Percentiles rank a stretch among this genome's conserved stretches.
Conservation (phyloP, 805 yeast genomes). For the Metahyphopichia silvanorum region DNA sequence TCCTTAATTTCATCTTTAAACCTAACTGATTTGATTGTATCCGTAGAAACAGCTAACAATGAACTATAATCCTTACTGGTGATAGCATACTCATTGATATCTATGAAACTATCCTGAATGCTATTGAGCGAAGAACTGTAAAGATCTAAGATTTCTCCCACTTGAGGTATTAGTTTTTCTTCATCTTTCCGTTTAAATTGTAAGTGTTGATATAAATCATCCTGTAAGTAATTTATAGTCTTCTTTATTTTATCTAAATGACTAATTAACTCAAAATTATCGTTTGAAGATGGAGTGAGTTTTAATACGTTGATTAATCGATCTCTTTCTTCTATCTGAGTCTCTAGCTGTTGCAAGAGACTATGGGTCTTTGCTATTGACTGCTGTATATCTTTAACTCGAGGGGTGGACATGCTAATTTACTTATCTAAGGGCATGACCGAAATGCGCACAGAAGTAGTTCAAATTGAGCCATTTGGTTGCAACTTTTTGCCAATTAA, state of each 20-base stretch:
- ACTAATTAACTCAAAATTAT: slow-evolving; percentile 33
- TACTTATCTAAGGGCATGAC: not conserved
- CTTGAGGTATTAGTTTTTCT: not conserved
- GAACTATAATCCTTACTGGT: slow-evolving; percentile 1
- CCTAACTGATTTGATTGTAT: slow-evolving; percentile 29
- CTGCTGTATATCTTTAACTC: slow-evolving; percentile 14
- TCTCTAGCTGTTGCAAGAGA: slow-evolving; percentile 25
- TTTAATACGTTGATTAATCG: slow-evolving; percentile 24
- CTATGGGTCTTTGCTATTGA: slow-evolving; percentile 14
- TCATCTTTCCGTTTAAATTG: slow-evolving; percentile 3
- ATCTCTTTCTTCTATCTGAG: slow-evolving; percentile 31
- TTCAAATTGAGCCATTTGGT: too few relatives aligned
- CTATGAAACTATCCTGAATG: slow-evolving; percentile 15
- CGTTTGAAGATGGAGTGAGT: slow-evolving; percentile 37
- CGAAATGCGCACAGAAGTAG: too few relatives aligned
- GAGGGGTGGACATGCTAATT: slow-evolving; percentile 3
- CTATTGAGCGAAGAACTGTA: slow-evolving; percentile 1
- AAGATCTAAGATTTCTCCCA: not conserved
- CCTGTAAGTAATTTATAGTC: slow-evolving; percentile 24
- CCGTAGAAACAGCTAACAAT: slow-evolving; percentile 6
- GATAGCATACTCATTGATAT: slow-evolving; percentile 21
- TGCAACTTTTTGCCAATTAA: too few relatives aligned
- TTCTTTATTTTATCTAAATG: slow-evolving; percentile 23
- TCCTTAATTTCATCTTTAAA: slow-evolving; percentile 28
- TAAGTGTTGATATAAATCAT: slow-evolving; percentile 17